Evolutionary conservation across 345 rosid species (phyloP), one percentile per base, ranked within the genome.

Genomic region (Hibiscus tridactylites): DNA sequence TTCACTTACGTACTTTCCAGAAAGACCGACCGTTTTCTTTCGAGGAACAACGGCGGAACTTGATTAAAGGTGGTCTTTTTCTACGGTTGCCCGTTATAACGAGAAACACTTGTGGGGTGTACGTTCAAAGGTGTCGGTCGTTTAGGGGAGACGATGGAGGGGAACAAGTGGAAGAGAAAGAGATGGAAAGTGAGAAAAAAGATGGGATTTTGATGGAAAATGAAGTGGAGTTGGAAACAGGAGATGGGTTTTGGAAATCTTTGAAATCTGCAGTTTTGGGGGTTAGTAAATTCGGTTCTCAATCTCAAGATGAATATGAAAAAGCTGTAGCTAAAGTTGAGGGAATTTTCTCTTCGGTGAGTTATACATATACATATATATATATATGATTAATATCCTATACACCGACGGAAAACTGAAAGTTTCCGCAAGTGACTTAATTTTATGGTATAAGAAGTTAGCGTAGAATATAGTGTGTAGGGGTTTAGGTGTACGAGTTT

Each of bases 291-390:
- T 65, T 78, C 31, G 79, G 79, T 74, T 72, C 84, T 10, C 77
- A 79, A 68, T 82, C 90, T 33, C 77, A 65, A 2, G 88, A 87
- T 67, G 90, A 88, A 31, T 71, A 77, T 58, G 65, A 53, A 44
- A 71, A 79, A 57, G 81, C 84, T 31, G 65, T 85, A 73, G 85
- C 79, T 69, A 83, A 83, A 49, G 65, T 88, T 73, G 97, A 91
- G 81, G 80, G 75, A 66, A 75, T 85, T 74, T 85, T 85, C 78
- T 83, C 88, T 57, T 79, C 79, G 72, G 91, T 90, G 61, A 85
- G 88, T 80, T 73, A 10, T 8, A 7, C 65, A 2, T 53, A 10
- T 16, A 44, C 8, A 42, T 42, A 42, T 42, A 42, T 42, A 42
- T 42, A 42, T 42, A 42, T 42, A 42, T 4, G 9, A 42, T 42